phyloP scores from a whole-genome alignment of 169 alveolate genomes.

The Plasmodium gonderi region DNA sequence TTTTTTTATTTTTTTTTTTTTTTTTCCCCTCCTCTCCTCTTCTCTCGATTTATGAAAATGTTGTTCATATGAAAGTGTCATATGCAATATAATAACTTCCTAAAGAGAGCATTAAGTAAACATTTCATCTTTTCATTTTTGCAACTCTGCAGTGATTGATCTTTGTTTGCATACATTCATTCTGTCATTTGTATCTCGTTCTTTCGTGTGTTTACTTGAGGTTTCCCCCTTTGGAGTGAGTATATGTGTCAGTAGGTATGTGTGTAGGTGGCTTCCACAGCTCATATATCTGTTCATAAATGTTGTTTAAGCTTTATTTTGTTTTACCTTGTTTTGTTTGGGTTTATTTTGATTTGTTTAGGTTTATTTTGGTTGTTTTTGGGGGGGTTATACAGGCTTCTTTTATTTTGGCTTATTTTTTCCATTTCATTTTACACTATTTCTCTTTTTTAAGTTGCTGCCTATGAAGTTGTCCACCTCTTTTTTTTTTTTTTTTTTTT shows the following conservation, averaged over 20 bases:
- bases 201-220: background rate
- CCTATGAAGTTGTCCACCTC: background rate
- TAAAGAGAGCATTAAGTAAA: background rate
- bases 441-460: background rate
- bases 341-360: too few species aligned
- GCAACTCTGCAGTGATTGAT: background rate
- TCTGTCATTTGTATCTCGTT: background rate
- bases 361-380: too few species aligned
- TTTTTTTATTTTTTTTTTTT: too few species aligned
- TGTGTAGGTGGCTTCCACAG: too few species aligned
- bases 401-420: too few species aligned
- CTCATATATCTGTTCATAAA: background rate
- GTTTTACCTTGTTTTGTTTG: background rate
- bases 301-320: background rate
- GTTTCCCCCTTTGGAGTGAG: background rate
- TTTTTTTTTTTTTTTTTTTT: too few species aligned
- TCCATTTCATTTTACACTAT: too few species aligned
- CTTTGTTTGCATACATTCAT: background rate
- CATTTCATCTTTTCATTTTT: background rate
- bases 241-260: too few species aligned
- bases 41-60: background rate
- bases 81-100: background rate
- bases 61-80: background rate
- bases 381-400: too few species aligned
- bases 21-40: too few species aligned